A percentile compares a stretch with the other conserved stretches of the same genome.
These are phyloP conservation scores for Trapa bicornis DNA, from an alignment of 345 rosid species.

Conservation along the genomic window DNA sequence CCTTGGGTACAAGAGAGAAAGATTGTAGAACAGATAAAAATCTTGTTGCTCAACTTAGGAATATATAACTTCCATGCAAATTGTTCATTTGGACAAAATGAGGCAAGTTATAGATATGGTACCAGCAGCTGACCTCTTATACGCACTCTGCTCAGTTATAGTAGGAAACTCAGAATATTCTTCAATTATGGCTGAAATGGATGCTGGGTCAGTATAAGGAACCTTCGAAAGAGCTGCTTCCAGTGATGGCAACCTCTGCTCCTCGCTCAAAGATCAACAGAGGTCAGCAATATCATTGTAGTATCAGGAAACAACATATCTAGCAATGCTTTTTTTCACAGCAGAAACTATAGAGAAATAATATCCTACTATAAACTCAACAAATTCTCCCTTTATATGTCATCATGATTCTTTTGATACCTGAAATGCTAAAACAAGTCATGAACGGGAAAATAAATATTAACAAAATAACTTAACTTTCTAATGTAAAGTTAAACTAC, in stretches of 20 bases:
- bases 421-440: background rate
- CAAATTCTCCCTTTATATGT: background rate
- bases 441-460: background rate
- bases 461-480: background rate
- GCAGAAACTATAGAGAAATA: background rate
- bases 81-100: background rate
- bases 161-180: conserved; percentile 38
- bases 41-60: no score
- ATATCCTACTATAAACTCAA: background rate
- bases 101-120: background rate
- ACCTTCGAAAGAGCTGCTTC: conserved; percentile 45
- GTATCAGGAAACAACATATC: background rate
- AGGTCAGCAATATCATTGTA: conserved; percentile 2
- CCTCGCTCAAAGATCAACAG: conserved; percentile 7
- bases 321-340: background rate
- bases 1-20: background rate
- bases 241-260: conserved; percentile 46
- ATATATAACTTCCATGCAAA: no score
- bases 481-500: background rate
- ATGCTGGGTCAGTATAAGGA: conserved; percentile 36
- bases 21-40: background rate
- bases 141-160: conserved; percentile 53
- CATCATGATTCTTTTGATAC: background rate
- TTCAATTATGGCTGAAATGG: conserved; percentile 42
- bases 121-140: conserved; percentile 29